phyloP scores from a whole-genome alignment of 768 basidiomycete species.

The Xerocomus potaroensis region DNA sequence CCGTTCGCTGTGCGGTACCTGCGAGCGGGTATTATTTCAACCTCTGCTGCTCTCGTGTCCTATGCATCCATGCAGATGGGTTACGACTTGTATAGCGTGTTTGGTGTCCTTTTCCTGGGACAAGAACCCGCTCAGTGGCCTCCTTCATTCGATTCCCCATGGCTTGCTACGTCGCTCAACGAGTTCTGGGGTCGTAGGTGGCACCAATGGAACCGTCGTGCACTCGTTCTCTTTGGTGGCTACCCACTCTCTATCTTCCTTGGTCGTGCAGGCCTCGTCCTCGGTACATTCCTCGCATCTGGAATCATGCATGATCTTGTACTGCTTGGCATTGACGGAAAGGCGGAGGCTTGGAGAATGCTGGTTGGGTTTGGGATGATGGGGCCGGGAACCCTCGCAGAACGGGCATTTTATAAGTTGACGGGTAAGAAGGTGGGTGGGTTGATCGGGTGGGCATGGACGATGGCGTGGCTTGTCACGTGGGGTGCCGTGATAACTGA shows the following conservation, averaged over 20 bases:
- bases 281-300: neutral
- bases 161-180: slow-evolving; percentile 32
- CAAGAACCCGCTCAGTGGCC: slow-evolving; percentile 33
- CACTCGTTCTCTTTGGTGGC: slow-evolving; percentile 22
- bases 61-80: slow-evolving; percentile 41
- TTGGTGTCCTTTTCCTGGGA: slow-evolving; percentile 24
- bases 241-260: neutral
- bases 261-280: neutral
- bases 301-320: neutral
- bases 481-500: neutral
- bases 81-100: slow-evolving; percentile 23
- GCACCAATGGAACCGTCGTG: slow-evolving; percentile 36
- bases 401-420: neutral
- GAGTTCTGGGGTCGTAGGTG: slow-evolving; percentile 39
- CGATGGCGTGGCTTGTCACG: neutral
- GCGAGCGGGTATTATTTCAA: slow-evolving; percentile 42
- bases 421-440: neutral
- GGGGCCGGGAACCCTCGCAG: neutral
- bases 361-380: neutral
- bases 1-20: slow-evolving; percentile 23
- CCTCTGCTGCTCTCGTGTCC: slow-evolving; percentile 40
- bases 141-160: slow-evolving; percentile 31
- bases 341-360: slow-evolving; percentile 1
- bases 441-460: neutral
- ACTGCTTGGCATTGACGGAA: slow-evolving; percentile 1